A percentile compares a stretch with the other conserved stretches of the same genome.
phyloP scores from a whole-genome alignment of 73 alveolate genomes.

The Blepharisma japonicum region DNA sequence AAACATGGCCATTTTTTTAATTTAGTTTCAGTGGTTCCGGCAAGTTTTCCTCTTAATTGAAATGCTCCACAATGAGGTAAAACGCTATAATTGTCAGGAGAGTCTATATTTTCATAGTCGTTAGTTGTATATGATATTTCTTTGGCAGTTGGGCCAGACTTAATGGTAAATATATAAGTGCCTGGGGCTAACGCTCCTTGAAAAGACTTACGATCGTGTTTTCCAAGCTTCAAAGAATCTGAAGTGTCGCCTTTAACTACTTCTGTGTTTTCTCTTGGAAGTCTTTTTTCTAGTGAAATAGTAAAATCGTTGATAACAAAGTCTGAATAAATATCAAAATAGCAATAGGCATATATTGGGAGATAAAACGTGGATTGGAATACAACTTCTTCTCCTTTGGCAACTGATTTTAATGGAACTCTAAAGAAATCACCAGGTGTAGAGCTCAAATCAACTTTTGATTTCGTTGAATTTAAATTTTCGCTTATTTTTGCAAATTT shows the following conservation, averaged over 20 bases:
- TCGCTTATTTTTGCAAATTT: background rate
- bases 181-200: constrained; percentile 2
- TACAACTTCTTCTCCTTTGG: background rate
- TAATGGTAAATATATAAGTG: background rate
- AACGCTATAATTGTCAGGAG: background rate
- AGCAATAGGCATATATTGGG: background rate
- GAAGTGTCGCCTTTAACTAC: background rate
- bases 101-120: background rate
- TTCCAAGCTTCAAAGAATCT: constrained; percentile 18
- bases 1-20: background rate
- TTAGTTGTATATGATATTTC: background rate
- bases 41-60: background rate
- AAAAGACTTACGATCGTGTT: background rate
- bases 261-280: constrained; percentile 14
- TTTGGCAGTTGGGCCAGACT: constrained; percentile 12
- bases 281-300: background rate
- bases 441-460: background rate
- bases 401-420: background rate
- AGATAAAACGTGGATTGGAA: background rate
- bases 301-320: background rate
- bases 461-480: background rate
- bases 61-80: background rate
- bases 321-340: background rate
- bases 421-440: background rate
- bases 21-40: background rate